phyloP scores from a whole-genome alignment of 495 filamentous ascomycete genomes.

The Penicillium flavigenum region DNA sequence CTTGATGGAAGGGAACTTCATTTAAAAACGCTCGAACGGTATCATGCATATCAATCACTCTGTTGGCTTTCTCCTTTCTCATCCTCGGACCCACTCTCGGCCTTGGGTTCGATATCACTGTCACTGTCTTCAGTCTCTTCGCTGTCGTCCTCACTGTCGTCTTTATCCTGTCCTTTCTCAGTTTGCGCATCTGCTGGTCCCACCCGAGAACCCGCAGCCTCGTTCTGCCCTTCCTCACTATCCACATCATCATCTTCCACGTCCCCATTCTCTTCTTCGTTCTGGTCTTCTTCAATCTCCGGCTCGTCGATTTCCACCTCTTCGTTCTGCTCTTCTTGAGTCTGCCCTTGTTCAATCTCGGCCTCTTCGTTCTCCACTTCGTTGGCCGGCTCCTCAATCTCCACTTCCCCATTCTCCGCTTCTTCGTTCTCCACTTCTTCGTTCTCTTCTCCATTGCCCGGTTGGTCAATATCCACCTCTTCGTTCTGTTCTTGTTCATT shows the following conservation, averaged over 20 bases:
- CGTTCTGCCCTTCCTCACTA: not conserved
- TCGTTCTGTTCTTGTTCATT: not conserved
- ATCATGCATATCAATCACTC: not conserved
- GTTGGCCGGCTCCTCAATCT: not conserved
- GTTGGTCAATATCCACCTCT: not conserved
- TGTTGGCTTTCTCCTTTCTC: not conserved
- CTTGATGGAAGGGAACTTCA: not conserved
- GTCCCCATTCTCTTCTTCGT: not conserved
- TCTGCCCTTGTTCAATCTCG: not conserved
- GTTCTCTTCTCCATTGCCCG: not conserved
- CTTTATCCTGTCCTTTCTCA: not conserved
- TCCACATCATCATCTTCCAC: not conserved
- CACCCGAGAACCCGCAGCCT: not conserved
- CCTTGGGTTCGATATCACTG: not conserved
- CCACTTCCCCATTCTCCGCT: not conserved
- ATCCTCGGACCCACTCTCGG: constrained; percentile 1
- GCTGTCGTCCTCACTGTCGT: not conserved
- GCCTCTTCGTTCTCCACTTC: not conserved
- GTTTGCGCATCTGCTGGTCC: not conserved
- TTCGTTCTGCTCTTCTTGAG: not conserved
- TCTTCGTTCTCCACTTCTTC: not conserved
- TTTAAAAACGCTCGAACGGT: not conserved
- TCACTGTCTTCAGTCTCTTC: not conserved
- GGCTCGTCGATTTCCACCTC: not conserved
- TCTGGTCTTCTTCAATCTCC: not conserved